A percentile compares a stretch with the other conserved stretches of the same genome.
Conservation (phyloP, 177 flowering plant species). For the Vitis hybrid region DNA sequence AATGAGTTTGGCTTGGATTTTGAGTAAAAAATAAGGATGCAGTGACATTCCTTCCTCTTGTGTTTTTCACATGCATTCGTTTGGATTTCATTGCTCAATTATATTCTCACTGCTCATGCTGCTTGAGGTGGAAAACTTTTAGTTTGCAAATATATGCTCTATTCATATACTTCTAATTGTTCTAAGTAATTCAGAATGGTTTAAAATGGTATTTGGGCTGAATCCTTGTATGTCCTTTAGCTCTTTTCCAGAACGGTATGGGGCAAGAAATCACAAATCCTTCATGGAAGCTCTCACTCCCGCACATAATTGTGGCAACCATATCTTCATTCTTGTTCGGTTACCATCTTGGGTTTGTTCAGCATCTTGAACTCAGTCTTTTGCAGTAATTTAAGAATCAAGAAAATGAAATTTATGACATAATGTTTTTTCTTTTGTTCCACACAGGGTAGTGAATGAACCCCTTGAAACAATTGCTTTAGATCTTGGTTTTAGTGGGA, state of each 20-base stretch:
- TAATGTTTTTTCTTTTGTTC: not conserved
- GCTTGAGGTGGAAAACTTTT: no score
- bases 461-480: slow-evolving; percentile 79
- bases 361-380: slow-evolving; percentile 2
- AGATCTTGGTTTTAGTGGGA: slow-evolving; percentile 84
- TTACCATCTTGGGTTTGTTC: slow-evolving; percentile 79
- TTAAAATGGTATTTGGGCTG: slow-evolving; percentile 3
- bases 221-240: slow-evolving; percentile 34
- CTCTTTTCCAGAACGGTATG: slow-evolving; percentile 32
- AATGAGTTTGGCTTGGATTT: not conserved
- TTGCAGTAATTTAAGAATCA: not conserved
- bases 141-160: no score
- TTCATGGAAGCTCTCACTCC: slow-evolving; percentile 70
- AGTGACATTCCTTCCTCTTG: not conserved
- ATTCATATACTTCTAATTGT: not conserved
- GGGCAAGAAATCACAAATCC: slow-evolving; percentile 50
- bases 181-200: not conserved
- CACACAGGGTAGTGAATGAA: slow-evolving; percentile 83
- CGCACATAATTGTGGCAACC: slow-evolving; percentile 77
- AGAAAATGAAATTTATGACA: not conserved
- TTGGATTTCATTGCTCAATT: no score
- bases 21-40: not conserved
- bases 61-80: not conserved
- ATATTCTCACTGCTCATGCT: no score
- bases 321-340: slow-evolving; percentile 74